A percentile compares a stretch with the other conserved stretches of the same genome.
Evolutionary conservation across 1,284 basidiomycete species (phyloP).

Genomic region (Sanguinoderma infundibulare): DNA sequence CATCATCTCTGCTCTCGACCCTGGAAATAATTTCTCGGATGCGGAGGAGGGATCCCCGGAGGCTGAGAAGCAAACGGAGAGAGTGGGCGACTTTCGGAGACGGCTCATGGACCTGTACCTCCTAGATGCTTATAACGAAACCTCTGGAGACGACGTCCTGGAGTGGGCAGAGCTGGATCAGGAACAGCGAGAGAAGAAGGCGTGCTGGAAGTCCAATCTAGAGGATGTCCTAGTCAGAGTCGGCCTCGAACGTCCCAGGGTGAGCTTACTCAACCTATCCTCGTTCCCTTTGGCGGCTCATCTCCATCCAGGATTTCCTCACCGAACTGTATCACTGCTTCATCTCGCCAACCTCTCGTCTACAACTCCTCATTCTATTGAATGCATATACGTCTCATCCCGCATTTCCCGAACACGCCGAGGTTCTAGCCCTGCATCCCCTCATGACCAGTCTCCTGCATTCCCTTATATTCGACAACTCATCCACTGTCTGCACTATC

Average conservation of each 20-base stretch:
- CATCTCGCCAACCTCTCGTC: conserved; percentile 55
- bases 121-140: conserved; percentile 74
- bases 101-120: conserved; percentile 75
- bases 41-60: conserved; percentile 19
- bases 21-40: conserved; percentile 17
- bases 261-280: conserved; percentile 40
- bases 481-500: conserved; percentile 68
- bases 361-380: conserved; percentile 71
- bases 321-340: conserved; percentile 68
- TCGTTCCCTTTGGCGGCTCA: conserved; percentile 1
- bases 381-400: conserved; percentile 61
- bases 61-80: conserved; percentile 42
- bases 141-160: conserved; percentile 69
- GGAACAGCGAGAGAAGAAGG: conserved; percentile 59
- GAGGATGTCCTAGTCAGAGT: conserved; percentile 72
- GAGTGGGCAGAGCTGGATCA: conserved; percentile 72
- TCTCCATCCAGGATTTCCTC: conserved; percentile 58
- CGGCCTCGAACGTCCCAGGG: conserved; percentile 64
- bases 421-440: conserved; percentile 61
- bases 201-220: conserved; percentile 75
- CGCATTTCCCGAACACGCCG: conserved; percentile 48
- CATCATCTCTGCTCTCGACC: conserved; percentile 59
- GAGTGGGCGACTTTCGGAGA: conserved; percentile 64
- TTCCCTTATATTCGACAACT: conserved; percentile 73
- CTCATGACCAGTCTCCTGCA: conserved; percentile 63